Base-by-base conservation (phyloP, 1,284 basidiomycete genomes). In the Microbotryum saponariae region DNA sequence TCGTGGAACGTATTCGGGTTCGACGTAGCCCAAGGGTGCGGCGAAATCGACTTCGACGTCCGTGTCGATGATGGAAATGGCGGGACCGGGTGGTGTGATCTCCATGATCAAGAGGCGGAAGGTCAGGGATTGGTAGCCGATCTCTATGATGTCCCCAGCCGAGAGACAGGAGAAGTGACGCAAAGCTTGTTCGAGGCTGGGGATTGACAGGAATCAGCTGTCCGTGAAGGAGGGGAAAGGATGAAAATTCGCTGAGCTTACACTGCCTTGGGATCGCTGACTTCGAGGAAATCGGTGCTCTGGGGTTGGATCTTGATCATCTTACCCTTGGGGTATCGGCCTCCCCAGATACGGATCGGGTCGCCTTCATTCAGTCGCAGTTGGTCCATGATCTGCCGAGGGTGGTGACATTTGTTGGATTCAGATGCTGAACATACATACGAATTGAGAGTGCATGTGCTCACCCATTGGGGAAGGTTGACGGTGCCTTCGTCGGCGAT, bases 51-150 rank as follows among this genome's bases (percentile, higher is more conserved):
- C 82, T 76, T 96, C 92, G 0, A 99, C 82, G 80, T 99, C 96
- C 1, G 93, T 97, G 73, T 99, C 93, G 62, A 97, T 80, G 63
- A 98, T 85, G 57, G 81, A 85, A 68, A 99, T 97, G 6, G 91
- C 92, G 66, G 84, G 84, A 20, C 87, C 89, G 23, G 89, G 89
- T 3, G 76, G 75, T 21, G 73, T 72, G 1, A 94, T 93, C 76
- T 97, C 93, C 91, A 98, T 96, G 58, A 98, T 86, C 45, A 97
- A 83, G 59, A 99, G 83, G 62, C 93, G 91, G 73, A 99, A 97
- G 14, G 91, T 84, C 71, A 98, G 89, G 14, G 85, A 86, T 74
- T 78, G 77, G 70, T 78, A 77, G 54, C 71, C 72, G 67, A 78
- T 76, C 63, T 78, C 77, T 63, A 78, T 76, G 56, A 78, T 77